phyloP scores from a whole-genome alignment of 352 stramenopile genomes.

The Aphanomyces cochlioides region DNA sequence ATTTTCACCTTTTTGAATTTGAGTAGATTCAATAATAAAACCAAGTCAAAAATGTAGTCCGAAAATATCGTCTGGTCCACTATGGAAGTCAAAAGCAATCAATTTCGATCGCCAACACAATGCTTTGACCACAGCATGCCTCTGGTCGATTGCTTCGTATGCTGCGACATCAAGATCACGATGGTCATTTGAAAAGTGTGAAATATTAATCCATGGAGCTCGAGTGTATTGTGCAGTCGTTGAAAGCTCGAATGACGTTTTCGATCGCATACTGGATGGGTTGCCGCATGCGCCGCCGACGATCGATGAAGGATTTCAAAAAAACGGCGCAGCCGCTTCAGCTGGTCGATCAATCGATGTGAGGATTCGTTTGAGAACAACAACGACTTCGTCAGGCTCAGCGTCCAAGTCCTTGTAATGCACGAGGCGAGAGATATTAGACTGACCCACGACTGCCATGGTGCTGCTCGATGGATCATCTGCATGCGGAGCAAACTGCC shows the following conservation, averaged over 20 bases:
- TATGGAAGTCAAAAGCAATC: no score
- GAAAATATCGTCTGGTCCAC: no score
- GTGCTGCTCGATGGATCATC: not conserved
- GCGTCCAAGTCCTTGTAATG: not conserved
- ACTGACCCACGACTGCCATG: not conserved
- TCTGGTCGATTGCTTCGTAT: no score
- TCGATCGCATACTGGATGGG: not conserved
- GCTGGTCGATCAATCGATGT: no score
- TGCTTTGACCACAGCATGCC: no score
- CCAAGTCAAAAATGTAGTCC: no score
- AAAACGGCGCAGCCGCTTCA: not conserved
- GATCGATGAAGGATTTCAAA: conserved; percentile 1
- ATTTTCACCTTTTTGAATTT: no score
- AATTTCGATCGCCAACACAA: no score
- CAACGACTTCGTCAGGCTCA: not conserved
- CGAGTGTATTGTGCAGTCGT: not conserved
- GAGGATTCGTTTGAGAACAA: not conserved
- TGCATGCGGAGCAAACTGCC: not conserved
- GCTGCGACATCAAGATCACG: no score
- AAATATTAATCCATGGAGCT: no score
- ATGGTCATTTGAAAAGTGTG: no score
- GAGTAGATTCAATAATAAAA: no score
- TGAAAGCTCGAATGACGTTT: not conserved
- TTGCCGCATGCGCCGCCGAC: conserved; percentile 1
- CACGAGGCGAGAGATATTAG: conserved; percentile 4